phyloP scores from a whole-genome alignment of 768 basidiomycete species.

The Trametes maxima region DNA sequence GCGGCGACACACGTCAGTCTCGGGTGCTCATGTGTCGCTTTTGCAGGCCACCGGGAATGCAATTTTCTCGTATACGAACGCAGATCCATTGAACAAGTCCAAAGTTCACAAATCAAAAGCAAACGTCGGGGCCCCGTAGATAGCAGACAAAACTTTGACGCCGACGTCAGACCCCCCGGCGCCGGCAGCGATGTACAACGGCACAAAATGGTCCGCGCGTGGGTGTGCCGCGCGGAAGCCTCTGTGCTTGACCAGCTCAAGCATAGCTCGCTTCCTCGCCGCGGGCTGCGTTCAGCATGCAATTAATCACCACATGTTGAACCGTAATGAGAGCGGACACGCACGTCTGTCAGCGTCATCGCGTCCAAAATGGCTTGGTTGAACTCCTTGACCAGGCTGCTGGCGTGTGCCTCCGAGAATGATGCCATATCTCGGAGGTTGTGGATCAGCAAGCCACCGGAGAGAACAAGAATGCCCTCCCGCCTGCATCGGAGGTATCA shows the following conservation, averaged over 20 bases:
- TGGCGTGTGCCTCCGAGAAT: constrained; percentile 53
- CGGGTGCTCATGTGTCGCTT: no score
- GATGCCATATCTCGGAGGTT: constrained; percentile 58
- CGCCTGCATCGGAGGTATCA: constrained; percentile 42
- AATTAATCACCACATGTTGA: background rate
- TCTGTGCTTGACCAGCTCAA: constrained; percentile 55
- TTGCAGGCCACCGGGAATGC: background rate
- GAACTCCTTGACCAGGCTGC: constrained; percentile 53
- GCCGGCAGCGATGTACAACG: constrained; percentile 75
- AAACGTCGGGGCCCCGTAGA: constrained; percentile 64
- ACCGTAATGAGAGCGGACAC: constrained; percentile 26
- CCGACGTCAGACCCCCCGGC: constrained; percentile 59
- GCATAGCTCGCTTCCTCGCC: constrained; percentile 57
- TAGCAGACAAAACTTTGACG: constrained; percentile 49
- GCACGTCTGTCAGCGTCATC: constrained; percentile 50
- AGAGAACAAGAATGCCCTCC: constrained; percentile 67
- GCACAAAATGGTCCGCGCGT: constrained; percentile 80
- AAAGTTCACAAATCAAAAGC: constrained; percentile 56
- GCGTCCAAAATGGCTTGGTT: constrained; percentile 62
- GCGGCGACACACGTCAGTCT: no score
- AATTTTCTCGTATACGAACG: background rate
- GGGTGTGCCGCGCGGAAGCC: constrained; percentile 74
- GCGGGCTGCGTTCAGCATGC: constrained; percentile 38
- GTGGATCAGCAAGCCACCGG: constrained; percentile 71
- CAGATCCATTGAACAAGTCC: background rate